Evolutionary conservation across 2,329 filamentous ascomycete species (phyloP).

Genomic region (Madurella fahalii): DNA sequence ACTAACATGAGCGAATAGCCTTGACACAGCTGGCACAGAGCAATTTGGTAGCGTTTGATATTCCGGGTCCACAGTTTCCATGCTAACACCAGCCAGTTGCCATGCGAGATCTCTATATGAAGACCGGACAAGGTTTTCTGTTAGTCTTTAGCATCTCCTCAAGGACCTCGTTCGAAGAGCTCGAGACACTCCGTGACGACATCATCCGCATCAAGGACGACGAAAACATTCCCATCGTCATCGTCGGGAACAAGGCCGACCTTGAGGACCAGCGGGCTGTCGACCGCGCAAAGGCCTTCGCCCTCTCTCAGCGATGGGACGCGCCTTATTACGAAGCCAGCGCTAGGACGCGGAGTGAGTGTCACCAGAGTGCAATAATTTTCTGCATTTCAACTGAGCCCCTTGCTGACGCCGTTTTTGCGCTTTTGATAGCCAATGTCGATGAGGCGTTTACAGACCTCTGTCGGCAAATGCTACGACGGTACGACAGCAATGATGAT

Average conservation of each 20-base stretch:
- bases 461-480: slow-evolving; percentile 76
- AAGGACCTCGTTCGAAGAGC: slow-evolving; percentile 74
- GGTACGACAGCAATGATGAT: slow-evolving; percentile 52
- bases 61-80: neutral
- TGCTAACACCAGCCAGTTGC: slow-evolving; percentile 44
- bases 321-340: slow-evolving; percentile 90
- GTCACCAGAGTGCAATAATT: no score
- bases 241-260: slow-evolving; percentile 89
- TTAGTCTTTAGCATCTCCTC: slow-evolving; percentile 91
- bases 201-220: slow-evolving; percentile 90
- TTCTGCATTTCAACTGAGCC: neutral
- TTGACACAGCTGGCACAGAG: slow-evolving; percentile 88
- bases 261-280: slow-evolving; percentile 81
- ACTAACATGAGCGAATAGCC: slow-evolving; percentile 43
- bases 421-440: slow-evolving; percentile 60
- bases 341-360: slow-evolving; percentile 66
- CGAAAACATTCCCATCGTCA: slow-evolving; percentile 78
- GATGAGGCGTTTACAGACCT: slow-evolving; percentile 86
- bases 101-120: slow-evolving; percentile 85
- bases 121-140: slow-evolving; percentile 85
- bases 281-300: slow-evolving; percentile 72
- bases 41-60: slow-evolving; percentile 70
- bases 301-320: slow-evolving; percentile 81
- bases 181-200: slow-evolving; percentile 77
- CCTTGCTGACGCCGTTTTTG: slow-evolving; percentile 1